Conservation (phyloP, 345 rosid species). For the Mercurialis annua region DNA sequence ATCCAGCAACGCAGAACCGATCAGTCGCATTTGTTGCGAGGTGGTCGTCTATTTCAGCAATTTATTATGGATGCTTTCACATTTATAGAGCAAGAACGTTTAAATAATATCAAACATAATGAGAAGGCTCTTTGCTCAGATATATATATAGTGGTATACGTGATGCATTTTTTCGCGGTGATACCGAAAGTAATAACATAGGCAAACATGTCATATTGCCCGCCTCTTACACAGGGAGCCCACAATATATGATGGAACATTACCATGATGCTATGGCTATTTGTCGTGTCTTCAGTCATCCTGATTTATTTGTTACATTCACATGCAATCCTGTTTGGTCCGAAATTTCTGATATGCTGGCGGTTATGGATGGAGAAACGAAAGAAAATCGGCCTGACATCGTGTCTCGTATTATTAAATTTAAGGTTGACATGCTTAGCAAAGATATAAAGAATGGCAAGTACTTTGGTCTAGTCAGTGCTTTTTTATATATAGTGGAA, state of each 20-base stretch:
- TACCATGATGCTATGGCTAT: conserved; percentile 1
- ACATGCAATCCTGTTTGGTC: too few relatives aligned
- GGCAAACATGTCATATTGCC: conserved; percentile 3
- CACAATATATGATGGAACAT: background rate
- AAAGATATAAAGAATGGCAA: too few relatives aligned
- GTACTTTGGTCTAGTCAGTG: too few relatives aligned
- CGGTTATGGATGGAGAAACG: too few relatives aligned
- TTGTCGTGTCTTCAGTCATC: background rate
- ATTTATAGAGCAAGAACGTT: background rate
- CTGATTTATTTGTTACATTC: background rate
- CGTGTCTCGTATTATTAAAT: too few relatives aligned
- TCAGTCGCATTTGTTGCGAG: background rate
- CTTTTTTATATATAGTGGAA: too few relatives aligned
- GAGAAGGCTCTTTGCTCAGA: too few relatives aligned
- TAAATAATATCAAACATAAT: background rate
- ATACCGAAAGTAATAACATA: background rate
- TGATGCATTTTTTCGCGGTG: conserved; percentile 1
- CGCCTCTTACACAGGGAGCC: background rate
- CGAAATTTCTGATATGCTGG: too few relatives aligned
- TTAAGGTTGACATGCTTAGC: too few relatives aligned
- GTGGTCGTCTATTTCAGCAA: conserved; percentile 7
- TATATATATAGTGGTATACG: too few relatives aligned
- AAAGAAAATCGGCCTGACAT: too few relatives aligned
- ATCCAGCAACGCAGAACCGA: background rate
- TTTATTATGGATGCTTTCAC: conserved; percentile 6